phyloP scores from a whole-genome alignment of 2,329 filamentous ascomycete genomes.

The Ophiostoma sp. region DNA sequence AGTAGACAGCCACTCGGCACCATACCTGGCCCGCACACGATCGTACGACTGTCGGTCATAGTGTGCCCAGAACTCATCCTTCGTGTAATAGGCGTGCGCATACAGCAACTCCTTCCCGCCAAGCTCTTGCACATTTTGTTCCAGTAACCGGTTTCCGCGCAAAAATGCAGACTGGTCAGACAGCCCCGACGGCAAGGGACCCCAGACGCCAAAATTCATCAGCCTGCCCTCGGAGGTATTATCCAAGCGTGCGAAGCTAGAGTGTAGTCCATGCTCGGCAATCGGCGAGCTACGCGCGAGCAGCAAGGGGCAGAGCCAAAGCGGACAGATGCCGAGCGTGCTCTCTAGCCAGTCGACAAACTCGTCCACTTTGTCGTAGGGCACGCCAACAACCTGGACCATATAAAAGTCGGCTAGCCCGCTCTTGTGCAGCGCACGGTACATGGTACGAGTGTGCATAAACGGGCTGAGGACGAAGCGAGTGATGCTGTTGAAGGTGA shows the following conservation, averaged over 20 bases:
- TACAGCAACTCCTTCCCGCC: conserved; percentile 66
- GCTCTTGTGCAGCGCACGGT: conserved; percentile 58
- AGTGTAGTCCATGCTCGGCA: conserved; percentile 44
- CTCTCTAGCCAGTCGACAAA: conserved; percentile 46
- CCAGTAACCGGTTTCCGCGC: conserved; percentile 53
- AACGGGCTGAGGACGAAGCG: conserved; percentile 57
- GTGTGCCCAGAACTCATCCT: conserved; percentile 62
- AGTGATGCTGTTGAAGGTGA: conserved; percentile 54
- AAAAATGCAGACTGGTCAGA: conserved; percentile 44
- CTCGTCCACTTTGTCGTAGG: conserved; percentile 39
- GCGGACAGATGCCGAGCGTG: conserved; percentile 45
- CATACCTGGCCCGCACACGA: conserved; percentile 51
- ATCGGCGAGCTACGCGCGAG: conserved; percentile 39
- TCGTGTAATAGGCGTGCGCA: conserved; percentile 61
- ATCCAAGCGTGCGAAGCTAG: conserved; percentile 39
- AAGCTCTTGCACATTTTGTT: conserved; percentile 52
- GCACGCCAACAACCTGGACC: conserved; percentile 58
- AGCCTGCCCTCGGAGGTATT: conserved; percentile 35
- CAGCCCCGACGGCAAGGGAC: conserved; percentile 34
- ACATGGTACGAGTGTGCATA: conserved; percentile 59
- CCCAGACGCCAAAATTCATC: conserved; percentile 62
- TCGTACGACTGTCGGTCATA: conserved; percentile 59
- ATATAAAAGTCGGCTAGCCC: conserved; percentile 56
- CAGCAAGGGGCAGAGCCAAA: conserved; percentile 53
- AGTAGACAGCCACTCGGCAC: conserved; percentile 53